Evolutionary conservation across 345 rosid genomes (phyloP), one percentile per base, ranked within the genome.

Genomic region (Moricandia moricandioides): DNA sequence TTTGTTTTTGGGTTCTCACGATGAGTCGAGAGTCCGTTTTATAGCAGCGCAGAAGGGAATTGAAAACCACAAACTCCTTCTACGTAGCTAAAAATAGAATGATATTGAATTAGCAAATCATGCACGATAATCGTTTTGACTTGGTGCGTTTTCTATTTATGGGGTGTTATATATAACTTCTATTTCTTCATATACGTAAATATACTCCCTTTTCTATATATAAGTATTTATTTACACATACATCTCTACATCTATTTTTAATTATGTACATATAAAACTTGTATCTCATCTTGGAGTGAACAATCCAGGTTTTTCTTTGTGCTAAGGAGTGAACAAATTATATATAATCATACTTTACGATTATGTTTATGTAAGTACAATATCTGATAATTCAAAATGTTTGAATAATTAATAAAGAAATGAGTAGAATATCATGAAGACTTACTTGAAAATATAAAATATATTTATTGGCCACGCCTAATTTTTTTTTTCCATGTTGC

Each of bases 131-230:
- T 72, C 56, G 27, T 51, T 60, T 26, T 7, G 63, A 75, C 63
- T 61, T 61, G 57, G 74, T 61, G 26, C 18, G 13, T 59, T 61
- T 67, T 61, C 78, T 74, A 45, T 67, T 58, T n/a, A 58, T 58
- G 66, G 72, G 34, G 17, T 13, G 52, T 45, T 45, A 45, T 45
- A 13, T 21, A 21, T 45, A 45, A 45, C 52, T 45, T 45, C 52
- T 29, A 31, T 45, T 45, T 43, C n/a, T 45, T 5, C 52, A 45
- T 45, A 45, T 13, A 45, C 8, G 52, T 45, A n/a, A 45, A 45
- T 5, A 45, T 45, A 14, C 7, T 45, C 5, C 17, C 11, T 40
- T 40, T 12, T 13, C 1, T 13, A 45, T 5, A 13, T 45, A 14
- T n/a, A 40, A 43, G 51, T 43, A 43, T 35, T 13, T 43, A 43